phyloP scores from a whole-genome alignment of 2,329 filamentous ascomycete species.

The Zasmidium angulare region DNA sequence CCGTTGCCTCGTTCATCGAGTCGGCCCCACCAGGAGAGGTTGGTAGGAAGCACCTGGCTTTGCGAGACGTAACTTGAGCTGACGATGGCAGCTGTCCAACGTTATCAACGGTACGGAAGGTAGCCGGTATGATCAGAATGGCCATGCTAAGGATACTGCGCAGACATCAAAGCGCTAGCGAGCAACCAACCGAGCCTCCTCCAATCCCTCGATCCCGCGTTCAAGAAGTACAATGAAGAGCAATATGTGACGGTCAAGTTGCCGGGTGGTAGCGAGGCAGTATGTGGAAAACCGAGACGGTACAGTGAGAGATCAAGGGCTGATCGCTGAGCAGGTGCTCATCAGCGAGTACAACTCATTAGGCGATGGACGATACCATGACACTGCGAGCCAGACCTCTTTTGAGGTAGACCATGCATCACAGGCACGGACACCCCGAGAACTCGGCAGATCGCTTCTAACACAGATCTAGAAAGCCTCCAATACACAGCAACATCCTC shows the following conservation, averaged over 20 bases:
- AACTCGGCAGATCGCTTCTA: slow-evolving; percentile 5
- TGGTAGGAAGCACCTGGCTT: slow-evolving; percentile 37
- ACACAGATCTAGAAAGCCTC: slow-evolving; percentile 69
- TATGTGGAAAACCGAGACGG: slow-evolving; percentile 43
- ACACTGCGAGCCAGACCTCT: slow-evolving; percentile 81
- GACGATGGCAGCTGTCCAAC: slow-evolving; percentile 68
- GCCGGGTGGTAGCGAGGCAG: slow-evolving; percentile 77
- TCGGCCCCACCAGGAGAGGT: slow-evolving; percentile 96
- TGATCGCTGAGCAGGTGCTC: slow-evolving; percentile 63
- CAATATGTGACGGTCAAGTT: slow-evolving; percentile 88
- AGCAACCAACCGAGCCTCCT: slow-evolving; percentile 64
- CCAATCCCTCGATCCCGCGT: slow-evolving; percentile 74
- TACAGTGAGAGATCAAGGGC: not conserved
- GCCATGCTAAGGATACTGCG: not conserved
- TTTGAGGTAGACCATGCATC: slow-evolving; percentile 85
- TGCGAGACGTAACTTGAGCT: slow-evolving; percentile 26
- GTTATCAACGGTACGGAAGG: slow-evolving; percentile 73
- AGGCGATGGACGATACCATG: slow-evolving; percentile 81
- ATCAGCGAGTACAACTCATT: slow-evolving; percentile 85
- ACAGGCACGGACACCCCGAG: slow-evolving; percentile 54
- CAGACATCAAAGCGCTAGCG: slow-evolving; percentile 88
- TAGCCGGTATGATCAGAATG: not conserved
- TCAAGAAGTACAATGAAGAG: slow-evolving; percentile 94
- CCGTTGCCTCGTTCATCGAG: slow-evolving; percentile 76
- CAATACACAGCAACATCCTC: slow-evolving; percentile 71